Percentiles rank a stretch among this genome's conserved stretches.
Evolutionary conservation across 2,329 filamentous ascomycete species (phyloP).

Genomic region (Mariannaea sp.): DNA sequence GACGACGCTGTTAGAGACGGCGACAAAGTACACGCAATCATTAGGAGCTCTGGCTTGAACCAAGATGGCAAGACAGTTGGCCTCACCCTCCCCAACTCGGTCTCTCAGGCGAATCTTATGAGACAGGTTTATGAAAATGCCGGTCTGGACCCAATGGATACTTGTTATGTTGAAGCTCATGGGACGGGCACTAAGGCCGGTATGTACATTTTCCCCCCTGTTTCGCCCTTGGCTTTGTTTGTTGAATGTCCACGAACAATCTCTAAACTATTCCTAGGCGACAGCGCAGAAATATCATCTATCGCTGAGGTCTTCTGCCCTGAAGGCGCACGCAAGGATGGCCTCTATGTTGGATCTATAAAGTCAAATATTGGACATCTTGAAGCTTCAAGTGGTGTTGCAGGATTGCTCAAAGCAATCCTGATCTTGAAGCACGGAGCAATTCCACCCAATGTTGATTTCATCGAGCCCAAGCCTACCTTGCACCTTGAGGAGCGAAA

Average conservation of each 20-base stretch:
- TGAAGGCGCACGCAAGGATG: not conserved
- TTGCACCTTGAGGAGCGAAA: constrained; percentile 13
- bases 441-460: constrained; percentile 21
- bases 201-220: not conserved
- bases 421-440: constrained; percentile 19
- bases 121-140: constrained; percentile 37
- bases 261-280: constrained; percentile 13
- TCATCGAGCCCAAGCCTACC: constrained; percentile 18
- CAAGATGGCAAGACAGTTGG: constrained; percentile 28
- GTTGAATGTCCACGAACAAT: not conserved
- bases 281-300: constrained; percentile 21
- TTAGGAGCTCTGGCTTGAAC: constrained; percentile 39
- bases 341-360: constrained; percentile 22
- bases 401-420: constrained; percentile 20
- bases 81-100: constrained; percentile 47
- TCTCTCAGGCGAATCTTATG: constrained; percentile 42
- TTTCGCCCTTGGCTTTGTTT: not conserved
- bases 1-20: constrained; percentile 48
- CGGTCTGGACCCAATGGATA: constrained; percentile 29
- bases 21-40: constrained; percentile 41
- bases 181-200: constrained; percentile 28
- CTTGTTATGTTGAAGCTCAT: constrained; percentile 34
- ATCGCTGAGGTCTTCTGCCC: constrained; percentile 24
- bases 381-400: constrained; percentile 23
- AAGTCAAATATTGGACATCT: constrained; percentile 25